Evolutionary conservation across 139 green algal genomes (phyloP), one percentile per base, ranked within the genome.

Genomic region (Tetraselmis striata): DNA sequence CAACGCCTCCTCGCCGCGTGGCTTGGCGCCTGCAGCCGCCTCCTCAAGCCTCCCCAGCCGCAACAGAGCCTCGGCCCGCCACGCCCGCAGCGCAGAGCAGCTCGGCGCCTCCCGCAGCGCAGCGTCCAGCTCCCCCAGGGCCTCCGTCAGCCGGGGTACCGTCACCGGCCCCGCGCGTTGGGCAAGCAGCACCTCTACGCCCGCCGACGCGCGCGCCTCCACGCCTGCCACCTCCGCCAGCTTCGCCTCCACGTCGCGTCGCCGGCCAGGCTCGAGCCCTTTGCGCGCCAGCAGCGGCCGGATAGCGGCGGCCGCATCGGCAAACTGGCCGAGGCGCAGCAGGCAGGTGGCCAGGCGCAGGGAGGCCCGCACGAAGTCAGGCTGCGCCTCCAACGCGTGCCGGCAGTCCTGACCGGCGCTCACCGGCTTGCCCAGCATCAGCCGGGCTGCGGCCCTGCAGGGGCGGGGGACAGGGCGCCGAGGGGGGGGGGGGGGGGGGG

Each of bases 331-430:
- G 28, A 84, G 28, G 0, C 81, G 81, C 76, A 77, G 28, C 27
- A 77, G 81, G 32, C 32, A 77, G 32, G 81, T 84, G n/a, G 81
- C 76, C 5, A 30, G 32, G 23, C 81, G 81, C 28, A 81, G 2
- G 5, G 59, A 28, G 2, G 81, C 81, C 29, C 76, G 32, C 1
- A 29, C 29, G 31, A 78, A 84, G 1, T 2, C 28, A 2, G 81
- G 76, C 18, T 84, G 32, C 0, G 81, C 81, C 76, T 83, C 11
- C 45, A 67, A 18, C 11, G 45, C 45, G 18, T 5, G 11, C 45
- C 45, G 5, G 45, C 45, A 67, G 45, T 67, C 45, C 45, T 18
- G 18, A 5, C 11, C 45, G 5, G 45, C 45, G 11, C 45, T 18
- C 18, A 67, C 45, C 5, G 45, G 45, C 18, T 67, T 67, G 11